A percentile compares a stretch with the other conserved stretches of the same genome.
These are phyloP conservation scores for Coemansia sp. DNA, from an alignment of 192 early-diverging fungal genomes.

Conservation along the genomic window DNA sequence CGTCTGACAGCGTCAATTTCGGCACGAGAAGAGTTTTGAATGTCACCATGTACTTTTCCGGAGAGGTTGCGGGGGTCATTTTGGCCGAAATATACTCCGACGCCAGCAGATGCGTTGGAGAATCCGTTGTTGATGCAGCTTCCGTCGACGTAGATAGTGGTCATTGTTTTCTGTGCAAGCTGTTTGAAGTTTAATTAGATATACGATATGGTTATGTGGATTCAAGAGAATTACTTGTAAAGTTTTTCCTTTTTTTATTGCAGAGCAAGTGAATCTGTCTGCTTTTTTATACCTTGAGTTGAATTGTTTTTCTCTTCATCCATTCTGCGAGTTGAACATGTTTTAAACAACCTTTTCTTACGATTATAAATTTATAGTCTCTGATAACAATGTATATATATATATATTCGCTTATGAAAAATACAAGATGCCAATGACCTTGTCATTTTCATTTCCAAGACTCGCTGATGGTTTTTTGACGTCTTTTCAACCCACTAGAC, in stretches of 20 bases:
- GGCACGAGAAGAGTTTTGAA: background rate
- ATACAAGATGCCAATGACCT: constrained; percentile 4
- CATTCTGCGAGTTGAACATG: no score
- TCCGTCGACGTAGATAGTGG: background rate
- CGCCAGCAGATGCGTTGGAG: background rate
- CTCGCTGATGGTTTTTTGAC: constrained; percentile 46
- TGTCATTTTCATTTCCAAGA: constrained; percentile 29
- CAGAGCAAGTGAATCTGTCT: no score
- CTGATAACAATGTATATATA: no score
- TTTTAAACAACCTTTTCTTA: no score
- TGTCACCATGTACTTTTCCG: background rate
- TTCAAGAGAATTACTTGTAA: no score
- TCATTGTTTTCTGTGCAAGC: background rate
- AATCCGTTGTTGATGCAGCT: background rate
- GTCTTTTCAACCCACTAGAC: constrained; percentile 8
- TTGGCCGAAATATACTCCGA: constrained; percentile 13
- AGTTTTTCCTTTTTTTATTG: no score
- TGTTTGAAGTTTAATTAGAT: background rate
- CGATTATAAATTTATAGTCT: no score
- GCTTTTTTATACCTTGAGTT: no score
- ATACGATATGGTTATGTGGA: no score
- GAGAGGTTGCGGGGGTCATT: constrained; percentile 10
- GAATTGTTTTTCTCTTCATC: no score
- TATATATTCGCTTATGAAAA: background rate
- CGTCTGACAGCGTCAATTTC: background rate